phyloP scores from a whole-genome alignment of 2,329 filamentous ascomycete genomes.

The Didymella lethalis region DNA sequence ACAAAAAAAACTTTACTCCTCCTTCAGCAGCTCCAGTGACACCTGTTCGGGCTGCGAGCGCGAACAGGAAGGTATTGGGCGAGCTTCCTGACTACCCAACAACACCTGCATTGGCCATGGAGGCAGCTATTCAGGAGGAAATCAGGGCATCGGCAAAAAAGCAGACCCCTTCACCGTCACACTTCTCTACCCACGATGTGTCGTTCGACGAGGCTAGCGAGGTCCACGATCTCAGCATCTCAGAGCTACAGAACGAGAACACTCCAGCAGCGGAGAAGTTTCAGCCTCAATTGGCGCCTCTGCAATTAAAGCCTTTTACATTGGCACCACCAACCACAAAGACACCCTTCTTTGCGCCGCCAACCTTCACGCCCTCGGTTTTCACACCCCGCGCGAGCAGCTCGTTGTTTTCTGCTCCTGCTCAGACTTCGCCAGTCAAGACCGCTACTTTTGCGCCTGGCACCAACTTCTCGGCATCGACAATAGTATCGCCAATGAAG shows the following conservation, averaged over 20 bases:
- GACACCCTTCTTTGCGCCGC: slow-evolving; percentile 17
- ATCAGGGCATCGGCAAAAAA: slow-evolving; percentile 39
- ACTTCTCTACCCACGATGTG: slow-evolving; percentile 21
- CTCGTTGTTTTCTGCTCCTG: slow-evolving; percentile 13
- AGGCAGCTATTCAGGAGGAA: slow-evolving; percentile 38
- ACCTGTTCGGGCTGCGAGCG: slow-evolving; percentile 20
- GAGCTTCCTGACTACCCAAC: slow-evolving; percentile 31
- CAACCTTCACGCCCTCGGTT: slow-evolving; percentile 19
- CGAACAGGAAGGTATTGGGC: slow-evolving; percentile 17
- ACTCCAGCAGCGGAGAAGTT: slow-evolving; percentile 23
- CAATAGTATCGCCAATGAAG: slow-evolving; percentile 34
- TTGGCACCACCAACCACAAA: slow-evolving; percentile 29
- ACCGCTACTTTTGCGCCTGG: slow-evolving; percentile 10
- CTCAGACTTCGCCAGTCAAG: slow-evolving; percentile 18
- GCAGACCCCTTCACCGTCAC: slow-evolving; percentile 34
- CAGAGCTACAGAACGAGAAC: slow-evolving; percentile 24
- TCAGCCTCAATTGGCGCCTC: slow-evolving; percentile 14
- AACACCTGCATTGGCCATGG: slow-evolving; percentile 35
- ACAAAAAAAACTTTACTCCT: slow-evolving; percentile 22
- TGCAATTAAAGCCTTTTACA: slow-evolving; percentile 24
- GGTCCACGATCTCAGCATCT: slow-evolving; percentile 24
- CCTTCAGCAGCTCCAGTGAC: slow-evolving; percentile 13
- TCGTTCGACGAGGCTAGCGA: slow-evolving; percentile 30
- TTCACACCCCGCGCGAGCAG: slow-evolving; percentile 14
- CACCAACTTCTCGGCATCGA: slow-evolving; percentile 21